phyloP scores from a whole-genome alignment of 257 asterid genomes.

The Coffea canephora region DNA sequence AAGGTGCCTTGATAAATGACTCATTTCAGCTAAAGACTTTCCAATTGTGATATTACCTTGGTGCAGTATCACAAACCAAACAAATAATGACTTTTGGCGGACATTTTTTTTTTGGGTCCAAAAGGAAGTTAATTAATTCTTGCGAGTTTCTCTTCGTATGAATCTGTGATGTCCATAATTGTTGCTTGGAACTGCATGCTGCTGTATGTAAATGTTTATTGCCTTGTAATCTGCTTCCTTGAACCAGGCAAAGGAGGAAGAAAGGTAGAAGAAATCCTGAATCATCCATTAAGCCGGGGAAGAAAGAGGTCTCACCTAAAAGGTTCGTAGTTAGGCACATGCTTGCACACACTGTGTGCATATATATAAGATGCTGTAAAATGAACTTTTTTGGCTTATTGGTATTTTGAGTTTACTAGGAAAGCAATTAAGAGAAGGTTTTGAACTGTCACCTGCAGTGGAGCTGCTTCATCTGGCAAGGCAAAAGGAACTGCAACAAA shows the following conservation, averaged over 20 bases:
- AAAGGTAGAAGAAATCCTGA: slow-evolving; percentile 46
- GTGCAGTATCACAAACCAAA: background rate
- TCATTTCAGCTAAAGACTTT: background rate
- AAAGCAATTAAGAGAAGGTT: background rate
- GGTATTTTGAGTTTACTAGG: background rate
- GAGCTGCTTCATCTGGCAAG: slow-evolving; percentile 43
- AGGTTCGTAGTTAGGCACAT: slow-evolving; percentile 36
- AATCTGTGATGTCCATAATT: background rate
- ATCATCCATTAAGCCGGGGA: slow-evolving; percentile 48
- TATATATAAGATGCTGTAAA: background rate
- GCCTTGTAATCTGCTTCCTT: slow-evolving; percentile 26
- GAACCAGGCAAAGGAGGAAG: slow-evolving; percentile 57
- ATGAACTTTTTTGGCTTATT: background rate
- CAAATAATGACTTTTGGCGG: background rate
- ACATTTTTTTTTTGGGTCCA: background rate
- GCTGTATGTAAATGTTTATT: background rate
- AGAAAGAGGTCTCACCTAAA: slow-evolving; percentile 48
- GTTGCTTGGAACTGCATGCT: slow-evolving; percentile 3
- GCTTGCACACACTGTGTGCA: background rate
- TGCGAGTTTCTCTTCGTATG: background rate
- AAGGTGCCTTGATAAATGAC: background rate
- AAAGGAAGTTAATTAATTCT: background rate
- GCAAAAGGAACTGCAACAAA: slow-evolving; percentile 41
- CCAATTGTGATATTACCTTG: background rate
- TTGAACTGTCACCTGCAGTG: slow-evolving; percentile 24